A percentile compares a stretch with the other conserved stretches of the same genome.
These are phyloP conservation scores for Globisporangium middletonii DNA, from an alignment of 352 stramenopile species.

Conservation along the genomic window DNA sequence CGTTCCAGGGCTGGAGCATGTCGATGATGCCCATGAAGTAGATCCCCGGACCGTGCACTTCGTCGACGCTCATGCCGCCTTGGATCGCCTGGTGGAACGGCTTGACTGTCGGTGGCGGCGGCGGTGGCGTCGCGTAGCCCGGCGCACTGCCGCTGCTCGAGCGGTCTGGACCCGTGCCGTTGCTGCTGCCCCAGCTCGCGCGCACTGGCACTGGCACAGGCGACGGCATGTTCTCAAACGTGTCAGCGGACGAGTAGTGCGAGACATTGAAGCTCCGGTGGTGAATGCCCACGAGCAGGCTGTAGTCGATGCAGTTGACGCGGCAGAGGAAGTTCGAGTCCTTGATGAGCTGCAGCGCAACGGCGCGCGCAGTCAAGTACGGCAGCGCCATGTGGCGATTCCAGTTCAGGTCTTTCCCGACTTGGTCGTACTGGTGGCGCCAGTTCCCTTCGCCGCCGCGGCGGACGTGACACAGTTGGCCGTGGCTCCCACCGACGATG, in stretches of 20 bases:
- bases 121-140: constrained; percentile 2
- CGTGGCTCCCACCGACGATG: constrained; percentile 56
- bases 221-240: constrained; percentile 25
- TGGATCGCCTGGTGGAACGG: constrained; percentile 40
- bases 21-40: constrained; percentile 96
- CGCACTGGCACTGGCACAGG: constrained; percentile 1
- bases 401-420: constrained; percentile 83
- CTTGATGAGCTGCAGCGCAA: constrained; percentile 65
- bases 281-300: constrained; percentile 91
- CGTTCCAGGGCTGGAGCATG: constrained; percentile 94
- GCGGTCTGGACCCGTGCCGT: not conserved
- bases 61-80: constrained; percentile 66
- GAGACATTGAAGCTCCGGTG: constrained; percentile 85
- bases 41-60: constrained; percentile 88
- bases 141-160: constrained; percentile 12
- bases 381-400: constrained; percentile 76
- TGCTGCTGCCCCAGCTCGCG: constrained; percentile 15
- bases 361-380: constrained; percentile 36
- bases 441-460: constrained; percentile 58
- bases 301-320: constrained; percentile 96
- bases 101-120: constrained; percentile 25
- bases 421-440: constrained; percentile 73
- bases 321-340: constrained; percentile 89
- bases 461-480: constrained; percentile 59
- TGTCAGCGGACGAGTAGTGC: constrained; percentile 54